Percentiles rank a stretch among this genome's conserved stretches.
Conservation (phyloP, 805 yeast species). For the Metschnikowia bowlesiae region DNA sequence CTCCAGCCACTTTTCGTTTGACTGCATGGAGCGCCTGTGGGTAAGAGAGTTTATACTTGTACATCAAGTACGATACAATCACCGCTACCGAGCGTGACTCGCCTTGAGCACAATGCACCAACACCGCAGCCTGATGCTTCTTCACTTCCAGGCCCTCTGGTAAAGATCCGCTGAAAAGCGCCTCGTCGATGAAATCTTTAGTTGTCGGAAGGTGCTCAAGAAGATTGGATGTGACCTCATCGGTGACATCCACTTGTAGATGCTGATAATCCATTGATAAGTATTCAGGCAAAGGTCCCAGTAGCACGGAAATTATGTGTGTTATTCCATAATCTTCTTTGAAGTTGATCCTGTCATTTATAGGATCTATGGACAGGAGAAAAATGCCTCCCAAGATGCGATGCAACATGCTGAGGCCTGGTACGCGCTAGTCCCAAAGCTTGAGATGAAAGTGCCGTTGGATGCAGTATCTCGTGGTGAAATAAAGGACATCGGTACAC, state of each 20-base stretch:
- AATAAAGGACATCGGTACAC: no score
- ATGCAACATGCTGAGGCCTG: constrained; percentile 19
- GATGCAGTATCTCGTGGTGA: neutral
- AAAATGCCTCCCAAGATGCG: constrained; percentile 78
- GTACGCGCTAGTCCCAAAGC: neutral
- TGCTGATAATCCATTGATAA: constrained; percentile 46
- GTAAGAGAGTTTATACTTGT: constrained; percentile 48
- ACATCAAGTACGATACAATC: constrained; percentile 47
- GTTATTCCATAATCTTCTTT: constrained; percentile 52
- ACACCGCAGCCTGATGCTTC: constrained; percentile 39
- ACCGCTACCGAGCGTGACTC: constrained; percentile 46
- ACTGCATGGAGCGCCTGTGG: constrained; percentile 72
- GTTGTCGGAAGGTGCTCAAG: constrained; percentile 57
- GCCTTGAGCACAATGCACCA: constrained; percentile 53
- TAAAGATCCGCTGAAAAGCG: constrained; percentile 38
- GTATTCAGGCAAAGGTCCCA: constrained; percentile 55
- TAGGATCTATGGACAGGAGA: constrained; percentile 68
- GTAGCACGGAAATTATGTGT: constrained; percentile 67
- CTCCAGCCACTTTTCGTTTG: constrained; percentile 53
- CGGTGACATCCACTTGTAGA: constrained; percentile 67
- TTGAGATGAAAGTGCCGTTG: neutral
- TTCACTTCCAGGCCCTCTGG: constrained; percentile 14
- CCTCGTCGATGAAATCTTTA: constrained; percentile 62
- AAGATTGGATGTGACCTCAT: constrained; percentile 63
- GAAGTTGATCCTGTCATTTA: constrained; percentile 45